These are phyloP conservation scores for Xylaria bambusicola DNA, from an alignment of 495 filamentous ascomycete genomes.

Conservation along the genomic window DNA sequence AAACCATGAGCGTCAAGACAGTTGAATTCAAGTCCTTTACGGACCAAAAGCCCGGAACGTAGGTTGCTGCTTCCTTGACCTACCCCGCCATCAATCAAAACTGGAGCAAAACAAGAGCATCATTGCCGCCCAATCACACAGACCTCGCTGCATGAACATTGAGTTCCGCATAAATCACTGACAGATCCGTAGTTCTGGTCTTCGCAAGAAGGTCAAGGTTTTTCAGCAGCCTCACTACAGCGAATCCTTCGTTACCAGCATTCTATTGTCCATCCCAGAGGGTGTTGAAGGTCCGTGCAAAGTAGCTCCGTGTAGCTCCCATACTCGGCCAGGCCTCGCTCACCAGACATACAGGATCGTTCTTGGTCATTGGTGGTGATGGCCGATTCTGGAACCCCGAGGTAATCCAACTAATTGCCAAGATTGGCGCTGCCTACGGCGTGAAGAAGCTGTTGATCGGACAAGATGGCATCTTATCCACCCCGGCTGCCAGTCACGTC, in stretches of 20 bases:
- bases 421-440: constrained; percentile 94
- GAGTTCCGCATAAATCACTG: constrained; percentile 18
- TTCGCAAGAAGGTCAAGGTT: constrained; percentile 97
- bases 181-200: constrained; percentile 71
- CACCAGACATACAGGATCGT: constrained; percentile 53
- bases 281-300: constrained; percentile 63
- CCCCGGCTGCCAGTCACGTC: constrained; percentile 91
- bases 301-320: not conserved
- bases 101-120: constrained; percentile 12
- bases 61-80: constrained; percentile 52
- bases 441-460: constrained; percentile 98
- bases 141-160: not conserved
- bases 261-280: constrained; percentile 94
- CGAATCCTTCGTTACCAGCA: constrained; percentile 91
- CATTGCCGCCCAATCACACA: constrained; percentile 16
- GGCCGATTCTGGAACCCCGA: constrained; percentile 97
- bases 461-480: constrained; percentile 93
- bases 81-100: constrained; percentile 28
- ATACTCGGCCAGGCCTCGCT: not conserved
- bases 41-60: constrained; percentile 99
- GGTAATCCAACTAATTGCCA: constrained; percentile 93
- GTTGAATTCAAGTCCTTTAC: constrained; percentile 77
- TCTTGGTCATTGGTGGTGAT: constrained; percentile 96
- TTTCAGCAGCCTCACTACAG: constrained; percentile 95
- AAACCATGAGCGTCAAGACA: constrained; percentile 69